Percentiles rank a stretch among this genome's conserved stretches.
These are phyloP conservation scores for Hypoxylon sp. DNA, from an alignment of 2,329 filamentous ascomycete species.

Conservation along the genomic window DNA sequence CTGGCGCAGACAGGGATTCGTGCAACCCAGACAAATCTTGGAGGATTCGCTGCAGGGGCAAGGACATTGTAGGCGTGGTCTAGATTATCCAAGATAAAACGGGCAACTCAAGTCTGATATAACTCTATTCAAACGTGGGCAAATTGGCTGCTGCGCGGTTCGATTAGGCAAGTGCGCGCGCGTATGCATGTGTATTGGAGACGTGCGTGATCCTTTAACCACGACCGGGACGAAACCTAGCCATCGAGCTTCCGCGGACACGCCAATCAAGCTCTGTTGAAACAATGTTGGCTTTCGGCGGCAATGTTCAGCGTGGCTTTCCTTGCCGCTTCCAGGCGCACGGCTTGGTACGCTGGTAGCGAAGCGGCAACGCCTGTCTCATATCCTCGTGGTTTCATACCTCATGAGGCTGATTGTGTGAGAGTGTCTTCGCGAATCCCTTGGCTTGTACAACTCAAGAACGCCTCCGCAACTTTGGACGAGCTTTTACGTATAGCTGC, in stretches of 20 bases:
- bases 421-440: conserved; percentile 4
- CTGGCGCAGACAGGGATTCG: conserved; percentile 20
- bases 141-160: conserved; percentile 14
- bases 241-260: background rate
- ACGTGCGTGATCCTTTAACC: conserved; percentile 34
- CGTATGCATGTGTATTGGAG: conserved; percentile 32
- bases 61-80: background rate
- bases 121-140: conserved; percentile 38
- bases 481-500: background rate
- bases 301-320: conserved; percentile 31
- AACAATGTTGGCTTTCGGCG: conserved; percentile 18
- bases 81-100: conserved; percentile 29
- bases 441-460: background rate
- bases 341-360: conserved; percentile 20
- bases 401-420: conserved; percentile 27
- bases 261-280: conserved; percentile 27
- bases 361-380: conserved; percentile 31
- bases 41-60: conserved; percentile 36
- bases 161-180: conserved; percentile 37
- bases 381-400: conserved; percentile 24
- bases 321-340: conserved; percentile 6
- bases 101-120: conserved; percentile 30
- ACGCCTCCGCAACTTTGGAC: background rate
- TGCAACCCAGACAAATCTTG: conserved; percentile 9
- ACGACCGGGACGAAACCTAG: conserved; percentile 18